phyloP scores from a whole-genome alignment of 345 rosid genomes.

The Salix exigua region DNA sequence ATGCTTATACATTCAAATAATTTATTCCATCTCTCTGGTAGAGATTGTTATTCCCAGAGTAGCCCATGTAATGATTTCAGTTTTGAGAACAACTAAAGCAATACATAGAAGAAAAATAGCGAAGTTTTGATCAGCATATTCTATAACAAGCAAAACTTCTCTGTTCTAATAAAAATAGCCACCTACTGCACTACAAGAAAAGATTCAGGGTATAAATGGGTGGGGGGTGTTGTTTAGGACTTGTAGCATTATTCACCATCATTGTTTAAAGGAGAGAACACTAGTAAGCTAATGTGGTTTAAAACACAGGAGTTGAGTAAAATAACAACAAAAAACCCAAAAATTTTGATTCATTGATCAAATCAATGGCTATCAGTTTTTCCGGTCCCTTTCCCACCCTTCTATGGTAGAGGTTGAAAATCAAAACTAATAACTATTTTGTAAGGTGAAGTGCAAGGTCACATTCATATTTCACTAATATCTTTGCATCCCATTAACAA shows the following conservation, averaged over 20 bases:
- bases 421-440: not conserved
- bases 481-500: not conserved
- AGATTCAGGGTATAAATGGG: not conserved
- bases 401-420: not conserved
- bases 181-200: not conserved
- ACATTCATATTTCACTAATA: not conserved
- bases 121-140: not conserved
- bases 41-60: not conserved
- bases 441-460: not conserved
- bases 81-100: not conserved
- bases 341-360: not conserved
- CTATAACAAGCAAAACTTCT: not conserved
- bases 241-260: not conserved
- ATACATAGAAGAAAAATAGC: not conserved
- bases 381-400: not conserved
- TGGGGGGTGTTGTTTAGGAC: not conserved
- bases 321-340: not conserved
- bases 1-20: not conserved
- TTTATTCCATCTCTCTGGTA: not conserved
- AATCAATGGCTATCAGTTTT: not conserved
- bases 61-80: not conserved
- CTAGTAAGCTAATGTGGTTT: not conserved
- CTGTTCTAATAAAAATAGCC: not conserved
- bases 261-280: not conserved
- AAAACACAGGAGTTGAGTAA: not conserved